Percentiles rank a stretch among this genome's conserved stretches.
Conservation (phyloP, 208 protist genomes). For the Acanthamoeba divionensis region DNA sequence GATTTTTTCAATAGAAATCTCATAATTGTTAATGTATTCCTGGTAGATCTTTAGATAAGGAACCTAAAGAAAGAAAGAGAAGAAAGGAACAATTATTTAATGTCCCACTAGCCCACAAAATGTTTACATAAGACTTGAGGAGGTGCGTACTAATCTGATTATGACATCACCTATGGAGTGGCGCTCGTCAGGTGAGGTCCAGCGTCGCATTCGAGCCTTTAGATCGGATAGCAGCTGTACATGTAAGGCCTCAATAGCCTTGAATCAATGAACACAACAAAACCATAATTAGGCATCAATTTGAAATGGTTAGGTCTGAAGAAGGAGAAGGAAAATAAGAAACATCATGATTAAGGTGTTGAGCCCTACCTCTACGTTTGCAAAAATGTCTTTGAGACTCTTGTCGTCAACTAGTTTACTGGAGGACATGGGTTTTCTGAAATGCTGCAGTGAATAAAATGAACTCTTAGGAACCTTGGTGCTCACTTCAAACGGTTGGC, state of each 20-base stretch:
- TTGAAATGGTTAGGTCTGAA: no score
- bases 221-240: neutral
- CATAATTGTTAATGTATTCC: slow-evolving; percentile 32
- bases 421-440: neutral
- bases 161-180: slow-evolving; percentile 6
- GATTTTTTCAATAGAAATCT: neutral
- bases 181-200: neutral
- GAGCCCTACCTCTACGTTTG: neutral
- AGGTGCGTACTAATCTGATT: neutral
- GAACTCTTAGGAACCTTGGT: no score
- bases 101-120: neutral
- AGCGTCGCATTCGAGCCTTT: neutral
- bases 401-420: slow-evolving; percentile 6
- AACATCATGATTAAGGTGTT: no score
- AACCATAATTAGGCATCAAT: no score
- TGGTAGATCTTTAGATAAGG: slow-evolving; percentile 33
- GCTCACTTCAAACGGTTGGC: no score
- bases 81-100: no score
- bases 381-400: neutral
- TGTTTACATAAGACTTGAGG: neutral
- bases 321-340: no score
- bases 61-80: neutral
- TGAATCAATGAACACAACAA: no score
- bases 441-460: neutral
- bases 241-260: no score